phyloP scores from a whole-genome alignment of 2,329 filamentous ascomycete genomes.

The Cadophora gregata region DNA sequence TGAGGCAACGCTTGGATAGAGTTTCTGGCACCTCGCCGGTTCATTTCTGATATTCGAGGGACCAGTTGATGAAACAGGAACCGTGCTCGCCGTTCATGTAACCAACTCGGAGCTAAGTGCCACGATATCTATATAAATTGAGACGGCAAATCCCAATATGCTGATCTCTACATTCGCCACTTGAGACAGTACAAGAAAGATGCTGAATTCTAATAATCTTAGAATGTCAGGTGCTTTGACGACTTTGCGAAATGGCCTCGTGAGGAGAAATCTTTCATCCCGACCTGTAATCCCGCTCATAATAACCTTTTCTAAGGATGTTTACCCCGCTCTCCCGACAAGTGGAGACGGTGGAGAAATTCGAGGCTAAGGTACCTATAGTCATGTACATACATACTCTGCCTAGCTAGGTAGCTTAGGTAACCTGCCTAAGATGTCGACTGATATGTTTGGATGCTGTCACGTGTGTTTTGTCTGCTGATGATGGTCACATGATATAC shows the following conservation, averaged over 20 bases:
- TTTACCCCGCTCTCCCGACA: neutral
- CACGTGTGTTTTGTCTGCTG: too few species aligned
- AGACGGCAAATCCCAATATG: constrained; percentile 11
- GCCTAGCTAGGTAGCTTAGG: too few species aligned
- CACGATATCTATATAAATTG: constrained; percentile 24
- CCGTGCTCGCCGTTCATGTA: constrained; percentile 24
- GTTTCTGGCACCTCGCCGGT: constrained; percentile 1
- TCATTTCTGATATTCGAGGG: neutral
- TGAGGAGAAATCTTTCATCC: neutral
- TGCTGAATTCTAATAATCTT: neutral
- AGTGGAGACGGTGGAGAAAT: neutral
- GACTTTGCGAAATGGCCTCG: neutral
- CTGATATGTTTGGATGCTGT: too few species aligned
- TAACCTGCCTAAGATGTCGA: too few species aligned
- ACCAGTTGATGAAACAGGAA: constrained; percentile 6
- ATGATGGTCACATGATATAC: too few species aligned
- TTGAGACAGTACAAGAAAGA: neutral
- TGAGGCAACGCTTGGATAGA: neutral
- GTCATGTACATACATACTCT: too few species aligned
- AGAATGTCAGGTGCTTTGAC: neutral
- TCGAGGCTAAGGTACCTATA: neutral
- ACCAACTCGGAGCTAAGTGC: constrained; percentile 11
- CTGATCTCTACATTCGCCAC: constrained; percentile 17
- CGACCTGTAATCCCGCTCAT: neutral
- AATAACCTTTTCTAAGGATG: neutral